phyloP scores from a whole-genome alignment of 2,329 filamentous ascomycete species.

The Monosporascus sp. region DNA sequence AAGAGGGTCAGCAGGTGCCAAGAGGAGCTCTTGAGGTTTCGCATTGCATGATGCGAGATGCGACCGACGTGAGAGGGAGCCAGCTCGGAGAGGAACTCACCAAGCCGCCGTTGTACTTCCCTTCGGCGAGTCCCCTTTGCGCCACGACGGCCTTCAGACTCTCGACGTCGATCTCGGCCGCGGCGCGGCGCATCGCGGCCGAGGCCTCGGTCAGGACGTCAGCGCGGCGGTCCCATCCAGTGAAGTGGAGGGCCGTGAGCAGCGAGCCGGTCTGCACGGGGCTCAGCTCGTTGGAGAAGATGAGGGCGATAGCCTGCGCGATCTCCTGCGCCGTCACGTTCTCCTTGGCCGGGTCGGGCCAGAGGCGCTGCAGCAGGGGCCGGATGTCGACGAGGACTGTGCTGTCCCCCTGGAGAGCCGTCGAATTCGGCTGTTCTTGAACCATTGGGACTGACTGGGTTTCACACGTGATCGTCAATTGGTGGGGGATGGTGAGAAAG shows the following conservation, averaged over 20 bases:
- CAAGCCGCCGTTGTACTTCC: slow-evolving; percentile 74
- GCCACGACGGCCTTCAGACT: slow-evolving; percentile 57
- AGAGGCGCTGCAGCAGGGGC: slow-evolving; percentile 66
- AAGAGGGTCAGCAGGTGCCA: too few relatives aligned
- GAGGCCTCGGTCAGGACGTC: slow-evolving; percentile 86
- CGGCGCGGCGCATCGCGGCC: slow-evolving; percentile 74
- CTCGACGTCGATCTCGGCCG: slow-evolving; percentile 62
- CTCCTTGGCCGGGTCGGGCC: slow-evolving; percentile 46
- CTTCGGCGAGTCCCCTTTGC: slow-evolving; percentile 57
- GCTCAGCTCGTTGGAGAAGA: slow-evolving; percentile 88
- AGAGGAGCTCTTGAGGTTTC: background rate
- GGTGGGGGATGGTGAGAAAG: background rate
- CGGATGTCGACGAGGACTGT: slow-evolving; percentile 52
- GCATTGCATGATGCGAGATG: background rate
- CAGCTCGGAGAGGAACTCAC: slow-evolving; percentile 43
- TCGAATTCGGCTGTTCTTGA: slow-evolving; percentile 9
- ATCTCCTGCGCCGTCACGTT: slow-evolving; percentile 72
- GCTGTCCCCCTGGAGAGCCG: slow-evolving; percentile 15
- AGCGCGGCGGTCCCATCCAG: slow-evolving; percentile 73
- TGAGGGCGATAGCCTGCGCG: slow-evolving; percentile 80
- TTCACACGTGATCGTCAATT: background rate
- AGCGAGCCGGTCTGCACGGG: slow-evolving; percentile 82
- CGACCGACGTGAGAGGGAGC: too few relatives aligned
- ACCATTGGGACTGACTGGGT: too few relatives aligned
- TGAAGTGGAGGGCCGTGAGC: slow-evolving; percentile 88